Evolutionary conservation across 2,329 filamentous ascomycete genomes (phyloP), one percentile per base, ranked within the genome.

Genomic region (Lecanicillium sp.): DNA sequence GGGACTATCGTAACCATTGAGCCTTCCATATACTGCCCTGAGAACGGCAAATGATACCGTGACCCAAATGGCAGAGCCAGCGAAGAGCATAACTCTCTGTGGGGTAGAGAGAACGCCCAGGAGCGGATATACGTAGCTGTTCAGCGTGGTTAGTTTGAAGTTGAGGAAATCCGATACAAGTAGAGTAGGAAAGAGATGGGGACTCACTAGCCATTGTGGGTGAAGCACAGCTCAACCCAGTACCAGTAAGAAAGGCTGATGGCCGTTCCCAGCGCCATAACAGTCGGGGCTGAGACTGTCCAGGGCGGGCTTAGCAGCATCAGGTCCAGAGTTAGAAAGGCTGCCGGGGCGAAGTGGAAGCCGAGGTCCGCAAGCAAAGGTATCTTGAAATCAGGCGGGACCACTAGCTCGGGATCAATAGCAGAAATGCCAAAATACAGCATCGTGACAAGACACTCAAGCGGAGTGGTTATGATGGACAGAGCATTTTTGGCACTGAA

Each of bases 71-170:
- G 85, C 87, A 30, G 84, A 84, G 14, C 75, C 63, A 1, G 69
- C 69, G 49, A 94, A 94, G 9, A 94, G 65, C 1, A 74, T 61
- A 8, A 79, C 64, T 15, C 89, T 74, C 53, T 87, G 80, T 35
- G 65, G 55, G 0, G 78, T 83, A 36, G 68, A 71, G 30, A 94
- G 64, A 32, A 84, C 56, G 8, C 69, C 79, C 46, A 96, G 90
- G 18, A 95, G 72, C 2, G 89, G 88, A 58, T 96, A 95, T 1
- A 88, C 87, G 50, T 94, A 94, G 68, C 80, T 84, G 3, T 2
- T 17, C 11, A 6, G 7, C 2, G 4, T n/a, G 19, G 33, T 52
- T 15, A 56, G 44, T 6, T 18, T 33, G n/a, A 14, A 25, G 3
- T 25, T 27, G 10, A 3, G 14, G 17, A 17, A 14, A 40, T 37